Conservation (phyloP, 768 basidiomycete species). For the Suillus variegatus region DNA sequence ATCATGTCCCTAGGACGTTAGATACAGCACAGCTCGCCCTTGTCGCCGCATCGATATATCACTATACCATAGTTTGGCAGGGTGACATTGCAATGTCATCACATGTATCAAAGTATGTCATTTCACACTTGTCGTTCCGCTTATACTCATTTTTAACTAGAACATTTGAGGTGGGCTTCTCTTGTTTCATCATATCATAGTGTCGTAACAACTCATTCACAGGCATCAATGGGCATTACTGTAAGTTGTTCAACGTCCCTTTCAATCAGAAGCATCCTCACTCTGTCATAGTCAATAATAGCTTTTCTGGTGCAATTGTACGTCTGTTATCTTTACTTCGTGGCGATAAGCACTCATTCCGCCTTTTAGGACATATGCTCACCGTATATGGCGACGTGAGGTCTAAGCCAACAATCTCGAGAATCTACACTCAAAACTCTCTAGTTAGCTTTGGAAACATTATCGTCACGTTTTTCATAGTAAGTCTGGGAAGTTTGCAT, state of each 20-base stretch:
- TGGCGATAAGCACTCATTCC: not conserved
- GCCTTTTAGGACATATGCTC: conserved; percentile 33
- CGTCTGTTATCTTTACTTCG: conserved; percentile 7
- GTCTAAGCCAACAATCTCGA: not conserved
- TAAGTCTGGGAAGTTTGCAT: conserved; percentile 16
- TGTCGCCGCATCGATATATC: conserved; percentile 33
- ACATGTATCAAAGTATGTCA: conserved; percentile 29
- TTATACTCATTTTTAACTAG: not conserved
- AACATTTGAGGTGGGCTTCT: conserved; percentile 5
- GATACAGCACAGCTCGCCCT: conserved; percentile 31
- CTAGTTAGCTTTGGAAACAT: conserved; percentile 35
- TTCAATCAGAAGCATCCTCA: not conserved
- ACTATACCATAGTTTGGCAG: conserved; percentile 32
- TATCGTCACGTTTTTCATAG: conserved; percentile 33
- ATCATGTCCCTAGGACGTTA: conserved; percentile 16
- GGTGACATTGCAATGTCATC: conserved; percentile 25
- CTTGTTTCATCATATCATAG: not conserved
- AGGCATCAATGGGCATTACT: conserved; percentile 39
- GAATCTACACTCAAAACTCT: not conserved
- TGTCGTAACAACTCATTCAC: not conserved
- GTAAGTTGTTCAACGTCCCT: conserved; percentile 14
- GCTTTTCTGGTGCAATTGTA: conserved; percentile 39
- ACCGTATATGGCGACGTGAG: conserved; percentile 40
- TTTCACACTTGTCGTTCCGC: not conserved
- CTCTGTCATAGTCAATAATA: conserved; percentile 28